Base-by-base conservation (phyloP, 208 protist species). In the Acanthamoeba culbertsoni region DNA sequence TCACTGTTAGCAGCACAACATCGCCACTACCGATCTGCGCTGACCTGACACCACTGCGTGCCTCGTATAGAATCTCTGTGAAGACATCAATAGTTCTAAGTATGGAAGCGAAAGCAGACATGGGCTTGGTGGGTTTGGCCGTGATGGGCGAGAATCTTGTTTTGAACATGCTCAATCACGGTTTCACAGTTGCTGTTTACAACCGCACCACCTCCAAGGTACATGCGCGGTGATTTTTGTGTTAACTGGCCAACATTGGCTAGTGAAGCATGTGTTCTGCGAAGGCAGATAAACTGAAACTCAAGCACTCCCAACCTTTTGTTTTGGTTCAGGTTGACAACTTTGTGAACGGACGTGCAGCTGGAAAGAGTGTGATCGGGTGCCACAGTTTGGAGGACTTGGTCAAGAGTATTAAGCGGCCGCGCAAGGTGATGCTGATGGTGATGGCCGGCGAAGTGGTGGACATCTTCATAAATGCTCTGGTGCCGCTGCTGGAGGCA, bases 141-240 rank as follows among this genome's bases (percentile, higher is more conserved):
- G 99, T 99, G 31, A 99, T 99, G 99, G 99, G 99, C 91, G 96
- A 99, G 94, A 99, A 99, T 96, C 95, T 99, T 40, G 98, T 98
- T 18, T 97, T 99, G 43, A 99, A 99, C 97, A 99, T 99, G 95
- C 98, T 98, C 31, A 97, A 98, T 92, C 97, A 99, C 89, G 98
- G 98, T 48, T 99, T 99, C 91, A 93, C 57, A 12, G 79, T 95
- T 7, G 82, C 94, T 0, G 94, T 96, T 1, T 96, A 94, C 94
- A 97, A 97, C 71, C 93, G 96, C n/a, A 95, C 95, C n/a, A 48
- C 55, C 10, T 65, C 35, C 18, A 96, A 96, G 88, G 95, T 68
- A 68, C 59, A 26, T 82, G n/a, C n/a, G n/a, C n/a, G n/a, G n/a
- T n/a, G n/a, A n/a, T n/a, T n/a, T n/a, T n/a, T n/a, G n/a, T n/a